phyloP scores from a whole-genome alignment of 139 green algal genomes.

The Coelastrella sp. region DNA sequence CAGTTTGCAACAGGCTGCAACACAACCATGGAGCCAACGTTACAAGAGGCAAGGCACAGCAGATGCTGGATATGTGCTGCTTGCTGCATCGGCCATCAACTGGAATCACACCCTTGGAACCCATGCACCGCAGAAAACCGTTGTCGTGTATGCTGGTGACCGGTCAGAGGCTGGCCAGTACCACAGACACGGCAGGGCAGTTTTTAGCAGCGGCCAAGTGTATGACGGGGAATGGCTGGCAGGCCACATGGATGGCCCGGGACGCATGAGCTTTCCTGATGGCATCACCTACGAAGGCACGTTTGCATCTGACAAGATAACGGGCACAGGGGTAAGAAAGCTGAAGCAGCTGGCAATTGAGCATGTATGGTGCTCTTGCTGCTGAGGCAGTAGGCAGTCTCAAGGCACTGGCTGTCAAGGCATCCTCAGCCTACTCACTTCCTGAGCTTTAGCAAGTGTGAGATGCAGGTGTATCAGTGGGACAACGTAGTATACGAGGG shows the following conservation, averaged over 20 bases:
- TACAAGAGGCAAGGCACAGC: conserved; percentile 48
- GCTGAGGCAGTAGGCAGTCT: no score
- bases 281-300: conserved; percentile 65
- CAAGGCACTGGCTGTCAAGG: no score
- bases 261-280: conserved; percentile 68
- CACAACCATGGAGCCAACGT: conserved; percentile 38
- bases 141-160: conserved; percentile 48
- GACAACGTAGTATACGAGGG: conserved; percentile 62
- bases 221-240: conserved; percentile 68
- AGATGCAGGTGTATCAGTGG: conserved; percentile 67
- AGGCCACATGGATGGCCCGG: conserved; percentile 66
- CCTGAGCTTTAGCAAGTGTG: no score
- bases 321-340: conserved; percentile 62
- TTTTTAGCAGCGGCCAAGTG: conserved; percentile 57
- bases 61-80: no score
- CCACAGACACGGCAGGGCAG: conserved; percentile 53
- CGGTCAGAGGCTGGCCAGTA: conserved; percentile 41
- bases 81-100: not conserved
- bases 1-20: not conserved
- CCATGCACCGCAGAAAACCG: conserved; percentile 26
- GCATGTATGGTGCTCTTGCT: no score
- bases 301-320: conserved; percentile 62
- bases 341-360: not conserved
- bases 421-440: no score
- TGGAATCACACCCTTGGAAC: no score